phyloP scores from a whole-genome alignment of 2,329 filamentous ascomycete species.

The Plenodomus lindquistii region DNA sequence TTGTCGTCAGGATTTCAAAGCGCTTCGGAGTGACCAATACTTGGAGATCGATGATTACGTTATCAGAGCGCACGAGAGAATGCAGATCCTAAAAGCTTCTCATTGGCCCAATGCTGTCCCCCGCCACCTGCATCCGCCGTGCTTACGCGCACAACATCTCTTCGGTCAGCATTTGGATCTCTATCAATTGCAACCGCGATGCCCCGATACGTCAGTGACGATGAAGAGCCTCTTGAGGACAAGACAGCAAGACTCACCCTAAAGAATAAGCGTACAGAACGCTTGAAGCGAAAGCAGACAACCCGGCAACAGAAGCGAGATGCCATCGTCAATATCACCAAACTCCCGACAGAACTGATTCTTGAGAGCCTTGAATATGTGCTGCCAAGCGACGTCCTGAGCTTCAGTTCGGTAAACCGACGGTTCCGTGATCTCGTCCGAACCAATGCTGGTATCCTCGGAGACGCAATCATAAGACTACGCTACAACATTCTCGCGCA shows the following conservation, averaged over 20 bases:
- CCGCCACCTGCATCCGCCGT: no score
- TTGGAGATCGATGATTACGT: no score
- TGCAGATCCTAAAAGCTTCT: no score
- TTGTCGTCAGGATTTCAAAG: not conserved
- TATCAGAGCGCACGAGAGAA: no score
- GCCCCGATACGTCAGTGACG: conserved; percentile 27
- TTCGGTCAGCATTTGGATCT: no score
- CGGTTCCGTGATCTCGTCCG: conserved; percentile 51
- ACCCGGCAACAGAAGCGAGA: conserved; percentile 35
- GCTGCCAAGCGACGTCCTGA: conserved; percentile 57
- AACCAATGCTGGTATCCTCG: conserved; percentile 51
- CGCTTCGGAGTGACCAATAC: no score
- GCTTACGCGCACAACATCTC: no score
- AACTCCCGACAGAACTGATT: conserved; percentile 59
- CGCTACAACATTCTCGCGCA: conserved; percentile 57
- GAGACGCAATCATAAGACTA: conserved; percentile 47
- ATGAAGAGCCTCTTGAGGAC: conserved; percentile 54
- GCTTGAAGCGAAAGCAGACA: conserved; percentile 49
- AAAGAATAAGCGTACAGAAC: conserved; percentile 58
- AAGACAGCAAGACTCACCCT: conserved; percentile 55
- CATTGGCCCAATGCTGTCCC: no score
- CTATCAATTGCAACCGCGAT: conserved; percentile 8
- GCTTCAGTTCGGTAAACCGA: conserved; percentile 49
- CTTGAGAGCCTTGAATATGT: conserved; percentile 54
- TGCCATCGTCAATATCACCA: conserved; percentile 44